Evolutionary conservation across 805 yeast genomes (phyloP).

Genomic region (Cyberlindnera mississippiensis): DNA sequence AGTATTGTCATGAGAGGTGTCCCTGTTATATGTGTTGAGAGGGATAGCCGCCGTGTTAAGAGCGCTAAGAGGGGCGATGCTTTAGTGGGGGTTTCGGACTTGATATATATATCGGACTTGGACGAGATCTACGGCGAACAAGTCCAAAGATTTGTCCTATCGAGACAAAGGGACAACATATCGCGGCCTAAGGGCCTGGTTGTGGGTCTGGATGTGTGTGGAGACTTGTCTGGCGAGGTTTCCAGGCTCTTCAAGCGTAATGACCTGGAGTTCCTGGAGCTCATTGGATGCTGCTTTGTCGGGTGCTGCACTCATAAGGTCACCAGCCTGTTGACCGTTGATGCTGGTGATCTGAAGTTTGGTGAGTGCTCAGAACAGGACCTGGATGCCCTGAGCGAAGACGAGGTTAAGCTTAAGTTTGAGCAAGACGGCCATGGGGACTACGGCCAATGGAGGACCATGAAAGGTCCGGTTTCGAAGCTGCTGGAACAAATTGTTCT

Average conservation of each 20-base stretch:
- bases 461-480: not conserved
- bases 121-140: not conserved
- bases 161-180: slow-evolving; percentile 4
- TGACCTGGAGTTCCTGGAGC: not conserved
- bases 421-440: not conserved
- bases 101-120: not conserved
- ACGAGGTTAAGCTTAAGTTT: slow-evolving; percentile 5
- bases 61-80: slow-evolving; percentile 8
- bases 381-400: slow-evolving; percentile 3
- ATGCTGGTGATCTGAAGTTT: not conserved
- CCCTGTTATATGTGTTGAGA: slow-evolving; percentile 11
- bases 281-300: slow-evolving; percentile 10
- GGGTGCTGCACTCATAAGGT: slow-evolving; percentile 18
- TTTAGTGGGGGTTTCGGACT: not conserved
- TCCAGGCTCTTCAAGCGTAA: not conserved
- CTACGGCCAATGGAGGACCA: not conserved
- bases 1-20: not conserved
- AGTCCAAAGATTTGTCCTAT: slow-evolving; percentile 2
- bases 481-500: slow-evolving; percentile 5
- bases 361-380: slow-evolving; percentile 6
- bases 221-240: slow-evolving; percentile 5
- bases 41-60: not conserved
- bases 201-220: slow-evolving; percentile 19
- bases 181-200: slow-evolving; percentile 6
- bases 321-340: slow-evolving; percentile 2